These are phyloP conservation scores for Boletus barrowsii DNA, from an alignment of 768 basidiomycete species.

Conservation along the genomic window DNA sequence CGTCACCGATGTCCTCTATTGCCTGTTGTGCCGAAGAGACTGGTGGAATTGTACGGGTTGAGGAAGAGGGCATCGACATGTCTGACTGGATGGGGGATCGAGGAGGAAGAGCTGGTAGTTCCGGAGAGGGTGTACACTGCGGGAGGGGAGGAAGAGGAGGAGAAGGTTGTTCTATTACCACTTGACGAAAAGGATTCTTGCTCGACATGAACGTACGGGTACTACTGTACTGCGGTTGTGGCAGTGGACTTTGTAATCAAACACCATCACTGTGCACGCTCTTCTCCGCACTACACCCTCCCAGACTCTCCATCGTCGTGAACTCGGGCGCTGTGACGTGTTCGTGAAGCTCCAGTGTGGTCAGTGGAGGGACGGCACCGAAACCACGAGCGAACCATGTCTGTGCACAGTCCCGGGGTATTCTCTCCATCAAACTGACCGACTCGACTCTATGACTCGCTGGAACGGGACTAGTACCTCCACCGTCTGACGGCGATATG, in stretches of 20 bases:
- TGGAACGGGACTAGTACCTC: neutral
- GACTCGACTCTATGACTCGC: slow-evolving; percentile 15
- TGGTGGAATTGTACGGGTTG: neutral
- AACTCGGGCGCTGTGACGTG: slow-evolving; percentile 12
- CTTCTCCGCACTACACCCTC: slow-evolving; percentile 10
- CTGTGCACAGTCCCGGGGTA: slow-evolving; percentile 5
- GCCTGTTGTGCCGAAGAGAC: too few relatives aligned
- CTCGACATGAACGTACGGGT: neutral
- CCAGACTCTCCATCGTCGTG: slow-evolving; percentile 1
- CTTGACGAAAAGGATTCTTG: slow-evolving; percentile 20
- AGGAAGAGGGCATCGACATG: neutral
- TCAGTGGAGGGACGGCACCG: slow-evolving; percentile 15
- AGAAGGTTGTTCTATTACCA: neutral
- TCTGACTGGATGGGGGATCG: neutral
- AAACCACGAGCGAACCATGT: slow-evolving; percentile 11
- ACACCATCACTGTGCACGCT: slow-evolving; percentile 11
- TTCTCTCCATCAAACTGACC: slow-evolving; percentile 17
- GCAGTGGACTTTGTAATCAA: too few relatives aligned
- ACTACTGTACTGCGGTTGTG: neutral
- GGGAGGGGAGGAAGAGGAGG: slow-evolving; percentile 6
- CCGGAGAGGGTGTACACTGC: neutral
- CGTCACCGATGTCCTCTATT: slow-evolving; percentile 39
- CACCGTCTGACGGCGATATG: slow-evolving; percentile 2
- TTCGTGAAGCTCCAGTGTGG: slow-evolving; percentile 17
- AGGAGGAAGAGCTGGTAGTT: slow-evolving; percentile 4